Base-by-base conservation (phyloP, 1,284 basidiomycete genomes). In the Ceratobasidium sp. region DNA sequence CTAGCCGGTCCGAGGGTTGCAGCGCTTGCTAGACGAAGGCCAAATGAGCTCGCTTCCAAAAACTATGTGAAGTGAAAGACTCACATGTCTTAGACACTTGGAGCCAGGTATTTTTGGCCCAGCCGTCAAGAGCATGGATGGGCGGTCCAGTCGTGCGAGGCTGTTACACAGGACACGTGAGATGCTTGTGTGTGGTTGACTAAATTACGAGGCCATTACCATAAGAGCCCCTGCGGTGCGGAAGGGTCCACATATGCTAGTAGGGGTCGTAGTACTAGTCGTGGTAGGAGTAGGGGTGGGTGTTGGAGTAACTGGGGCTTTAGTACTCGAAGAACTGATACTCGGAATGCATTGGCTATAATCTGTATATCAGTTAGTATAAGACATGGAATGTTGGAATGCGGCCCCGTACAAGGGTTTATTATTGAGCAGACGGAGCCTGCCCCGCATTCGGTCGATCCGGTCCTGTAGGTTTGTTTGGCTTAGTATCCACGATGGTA, bases 301-400 rank as follows among this genome's bases (percentile, higher is more conserved):
- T 10, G 66, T 23, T 7, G 66, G 42, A 15, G 39, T 15, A n/a
- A 28, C 40, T 33, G 33, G 61, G 33, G 33, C 33, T 33, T 33
- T 33, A 33, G 33, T 33, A 33, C 33, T 33, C 33, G 33, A 33
- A 33, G 33, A 33, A 33, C 33, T 33, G 33, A 33, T 33, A n/a
- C n/a, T 46, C n/a, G 67, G 67, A 39, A 66, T 39, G 63, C 49
- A 70, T 53, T 55, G 67, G 51, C 66, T 68, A 26, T 70, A 70
- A 55, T 70, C 67, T 70, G n/a, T 20, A 53, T n/a, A n/a, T n/a
- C 51, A 20, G n/a, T 53, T 7, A 53, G 51, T n/a, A 53, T 18
- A 51, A 18, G 49, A 6, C 15, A 5, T 20, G 51, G 51, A n/a
- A 53, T n/a, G 18, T 53, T 20, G 6, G 51, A 20, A 20, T 53